These are phyloP conservation scores for Alternaria longipes DNA, from an alignment of 2,329 filamentous ascomycete species.

Conservation along the genomic window DNA sequence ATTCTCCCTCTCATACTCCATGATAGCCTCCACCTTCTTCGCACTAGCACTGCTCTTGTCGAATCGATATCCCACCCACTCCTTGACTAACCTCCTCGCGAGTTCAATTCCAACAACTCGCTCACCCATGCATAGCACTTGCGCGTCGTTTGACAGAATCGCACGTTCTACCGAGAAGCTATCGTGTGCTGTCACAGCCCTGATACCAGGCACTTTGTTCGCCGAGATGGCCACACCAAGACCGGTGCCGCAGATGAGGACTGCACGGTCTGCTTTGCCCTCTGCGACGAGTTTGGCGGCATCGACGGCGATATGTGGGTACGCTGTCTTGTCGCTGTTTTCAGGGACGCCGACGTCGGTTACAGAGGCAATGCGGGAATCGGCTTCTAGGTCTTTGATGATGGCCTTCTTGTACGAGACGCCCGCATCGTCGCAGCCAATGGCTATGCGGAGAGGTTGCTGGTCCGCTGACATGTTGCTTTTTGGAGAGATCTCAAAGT, in stretches of 20 bases:
- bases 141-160: slow-evolving; percentile 84
- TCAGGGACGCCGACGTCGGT: slow-evolving; percentile 77
- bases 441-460: slow-evolving; percentile 64
- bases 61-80: slow-evolving; percentile 87
- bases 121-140: slow-evolving; percentile 88
- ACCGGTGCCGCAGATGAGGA: slow-evolving; percentile 86
- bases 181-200: slow-evolving; percentile 90
- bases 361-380: slow-evolving; percentile 72
- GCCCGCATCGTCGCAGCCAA: slow-evolving; percentile 76
- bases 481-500: slow-evolving; percentile 25
- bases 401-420: slow-evolving; percentile 81
- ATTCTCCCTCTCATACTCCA: slow-evolving; percentile 57
- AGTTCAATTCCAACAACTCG: slow-evolving; percentile 83
- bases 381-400: slow-evolving; percentile 74
- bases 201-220: slow-evolving; percentile 84
- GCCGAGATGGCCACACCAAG: slow-evolving; percentile 88
- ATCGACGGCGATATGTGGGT: slow-evolving; percentile 79
- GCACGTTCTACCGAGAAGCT: slow-evolving; percentile 83
- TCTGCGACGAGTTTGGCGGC: slow-evolving; percentile 71
- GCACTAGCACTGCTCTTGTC: slow-evolving; percentile 72
- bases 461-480: slow-evolving; percentile 20
- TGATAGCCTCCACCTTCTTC: slow-evolving; percentile 62
- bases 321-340: slow-evolving; percentile 77
- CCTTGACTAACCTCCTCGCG: slow-evolving; percentile 76
- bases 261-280: slow-evolving; percentile 76